phyloP scores from a whole-genome alignment of 805 yeast genomes.

The Candida ulmi region DNA sequence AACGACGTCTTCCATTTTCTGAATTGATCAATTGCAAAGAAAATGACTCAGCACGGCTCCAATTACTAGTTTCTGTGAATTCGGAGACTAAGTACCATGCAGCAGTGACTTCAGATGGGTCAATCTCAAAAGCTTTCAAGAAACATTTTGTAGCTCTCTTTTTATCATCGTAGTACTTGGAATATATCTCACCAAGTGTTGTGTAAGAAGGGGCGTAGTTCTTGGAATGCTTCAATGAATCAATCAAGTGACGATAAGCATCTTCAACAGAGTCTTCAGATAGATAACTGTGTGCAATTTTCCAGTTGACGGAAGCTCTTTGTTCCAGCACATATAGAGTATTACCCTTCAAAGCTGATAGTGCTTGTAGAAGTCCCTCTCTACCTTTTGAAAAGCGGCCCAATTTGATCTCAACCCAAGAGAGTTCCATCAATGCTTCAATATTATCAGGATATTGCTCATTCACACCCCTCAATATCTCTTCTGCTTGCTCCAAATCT shows the following conservation, averaged over 20 bases:
- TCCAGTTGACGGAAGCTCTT: conserved; percentile 62
- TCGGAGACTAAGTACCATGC: conserved; percentile 67
- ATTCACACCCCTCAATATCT: conserved; percentile 46
- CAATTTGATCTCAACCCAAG: conserved; percentile 70
- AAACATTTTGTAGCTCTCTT: conserved; percentile 79
- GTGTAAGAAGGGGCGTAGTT: conserved; percentile 78
- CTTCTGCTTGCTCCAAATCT: conserved; percentile 48
- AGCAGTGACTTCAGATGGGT: conserved; percentile 67
- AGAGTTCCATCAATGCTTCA: conserved; percentile 61
- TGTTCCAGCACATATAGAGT: conserved; percentile 48
- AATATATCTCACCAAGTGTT: conserved; percentile 71
- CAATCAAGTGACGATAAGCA: conserved; percentile 55
- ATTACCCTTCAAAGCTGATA: conserved; percentile 37
- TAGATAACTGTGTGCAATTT: conserved; percentile 59
- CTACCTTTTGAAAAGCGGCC: conserved; percentile 50
- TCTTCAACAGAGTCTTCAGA: conserved; percentile 27
- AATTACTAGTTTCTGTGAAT: conserved; percentile 63
- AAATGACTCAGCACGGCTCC: conserved; percentile 79
- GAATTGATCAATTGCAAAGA: conserved; percentile 61
- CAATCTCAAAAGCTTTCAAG: conserved; percentile 84
- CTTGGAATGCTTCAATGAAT: conserved; percentile 57
- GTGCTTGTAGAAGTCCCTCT: conserved; percentile 32
- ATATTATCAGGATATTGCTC: conserved; percentile 43
- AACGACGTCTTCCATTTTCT: conserved; percentile 48
- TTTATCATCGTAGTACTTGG: conserved; percentile 49